Evolutionary conservation across 1,139 yeast genomes (phyloP), one percentile per base, ranked within the genome.

Genomic region (Saccharomyces hybrid): DNA sequence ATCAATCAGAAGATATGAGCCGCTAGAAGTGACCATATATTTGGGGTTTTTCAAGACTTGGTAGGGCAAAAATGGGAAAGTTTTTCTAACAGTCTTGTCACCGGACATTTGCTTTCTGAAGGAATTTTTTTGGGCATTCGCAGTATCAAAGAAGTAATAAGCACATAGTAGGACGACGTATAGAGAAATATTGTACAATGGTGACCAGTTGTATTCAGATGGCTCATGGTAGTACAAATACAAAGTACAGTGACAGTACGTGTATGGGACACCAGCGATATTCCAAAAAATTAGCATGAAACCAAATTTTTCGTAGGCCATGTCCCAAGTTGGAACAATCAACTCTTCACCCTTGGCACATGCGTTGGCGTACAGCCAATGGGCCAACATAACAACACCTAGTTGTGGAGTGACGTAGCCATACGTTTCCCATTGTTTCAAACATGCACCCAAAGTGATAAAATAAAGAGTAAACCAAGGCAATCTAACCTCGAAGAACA

Each of bases 211-310:
- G 75, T 93, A 93, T 68, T 87, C 96, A 32, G 75, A 64, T 50
- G 98, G 98, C 57, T 88, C 80, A 72, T 88, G 96, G 75, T 83
- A 84, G 61, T 83, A 84, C 66, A 93, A 73, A 76, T 75, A 93
- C 63, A 93, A 78, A 9, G 96, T 88, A 72, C 95, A 86, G 71
- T 90, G 97, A 73, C 97, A 89, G 76, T 93, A 93, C 50, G 98
- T 93, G 82, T 84, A 93, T 52, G 99, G 99, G 47, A 93, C 99
- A 65, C 99, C 99, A 42, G 98, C 97, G 72, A 93, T 89, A 75
- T 93, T 93, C 99, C 99, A 93, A 78, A 93, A 93, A 64, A 91
- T 83, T 63, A 93, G 82, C 97, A 93, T 90, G 76, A 95, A 93
- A 11, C 99, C 99, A 66, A 93, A 93, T 74, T 93, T 93, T 72